phyloP scores from a whole-genome alignment of 306 rosid genomes.

The Cicer arietinum region DNA sequence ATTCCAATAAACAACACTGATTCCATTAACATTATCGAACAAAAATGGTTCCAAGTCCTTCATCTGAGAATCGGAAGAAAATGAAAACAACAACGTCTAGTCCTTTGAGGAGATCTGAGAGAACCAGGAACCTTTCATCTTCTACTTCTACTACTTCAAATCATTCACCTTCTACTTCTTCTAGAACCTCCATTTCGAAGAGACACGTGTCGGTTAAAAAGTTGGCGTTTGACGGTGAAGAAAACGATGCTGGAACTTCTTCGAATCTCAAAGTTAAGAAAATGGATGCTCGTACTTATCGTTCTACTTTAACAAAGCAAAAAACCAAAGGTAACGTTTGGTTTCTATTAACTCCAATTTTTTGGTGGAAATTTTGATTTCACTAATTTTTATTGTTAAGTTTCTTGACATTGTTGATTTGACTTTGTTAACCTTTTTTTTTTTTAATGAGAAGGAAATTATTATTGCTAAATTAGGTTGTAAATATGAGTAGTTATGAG shows the following conservation, averaged over 20 bases:
- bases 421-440: neutral
- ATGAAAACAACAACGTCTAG: constrained; percentile 48
- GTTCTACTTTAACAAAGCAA: constrained; percentile 29
- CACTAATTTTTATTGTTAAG: neutral
- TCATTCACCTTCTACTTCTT: constrained; percentile 48
- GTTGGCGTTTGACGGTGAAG: constrained; percentile 40
- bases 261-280: constrained; percentile 41
- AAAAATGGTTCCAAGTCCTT: neutral
- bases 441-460: neutral
- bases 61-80: constrained; percentile 46
- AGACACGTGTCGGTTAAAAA: constrained; percentile 51
- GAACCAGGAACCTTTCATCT: constrained; percentile 46
- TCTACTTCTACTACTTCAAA: constrained; percentile 1
- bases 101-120: constrained; percentile 74
- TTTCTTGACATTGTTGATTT: neutral
- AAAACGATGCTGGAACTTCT: constrained; percentile 40
- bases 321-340: constrained; percentile 32
- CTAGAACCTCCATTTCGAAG: constrained; percentile 46
- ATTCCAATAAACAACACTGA: too few relatives aligned
- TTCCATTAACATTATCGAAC: too few relatives aligned
- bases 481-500: neutral
- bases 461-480: constrained; percentile 6
- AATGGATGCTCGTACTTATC: constrained; percentile 51
- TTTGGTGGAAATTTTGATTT: neutral
- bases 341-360: neutral